Conservation (phyloP, 2,329 filamentous ascomycete species). For the Pseudocercospora musae region DNA sequence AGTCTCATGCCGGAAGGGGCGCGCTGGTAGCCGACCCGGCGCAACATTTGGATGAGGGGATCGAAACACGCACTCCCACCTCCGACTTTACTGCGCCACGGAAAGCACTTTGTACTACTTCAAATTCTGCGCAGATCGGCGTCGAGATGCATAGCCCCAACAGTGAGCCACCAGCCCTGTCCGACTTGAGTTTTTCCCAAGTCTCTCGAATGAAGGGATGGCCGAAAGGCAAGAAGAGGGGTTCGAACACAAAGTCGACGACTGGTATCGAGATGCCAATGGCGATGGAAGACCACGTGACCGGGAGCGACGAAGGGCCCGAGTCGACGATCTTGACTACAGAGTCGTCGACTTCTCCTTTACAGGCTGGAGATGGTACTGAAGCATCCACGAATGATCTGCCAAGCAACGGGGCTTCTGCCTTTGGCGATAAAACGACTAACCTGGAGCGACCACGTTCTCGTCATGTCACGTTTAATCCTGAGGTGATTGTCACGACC, state of each 20-base stretch:
- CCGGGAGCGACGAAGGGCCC: background rate
- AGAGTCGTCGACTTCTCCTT: background rate
- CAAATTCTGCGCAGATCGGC: background rate
- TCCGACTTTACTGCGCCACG: background rate
- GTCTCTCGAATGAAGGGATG: background rate
- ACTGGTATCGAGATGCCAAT: background rate
- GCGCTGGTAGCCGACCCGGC: background rate
- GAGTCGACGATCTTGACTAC: background rate
- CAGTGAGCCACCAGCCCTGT: background rate
- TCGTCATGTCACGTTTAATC: constrained; percentile 14
- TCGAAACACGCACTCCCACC: background rate
- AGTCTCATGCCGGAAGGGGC: background rate
- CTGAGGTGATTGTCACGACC: constrained; percentile 9
- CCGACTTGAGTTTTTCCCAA: background rate
- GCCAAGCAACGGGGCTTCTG: background rate
- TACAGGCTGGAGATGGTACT: background rate
- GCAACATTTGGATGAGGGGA: background rate
- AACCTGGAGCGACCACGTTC: background rate
- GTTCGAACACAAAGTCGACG: background rate
- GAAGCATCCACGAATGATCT: background rate
- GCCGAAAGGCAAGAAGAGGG: background rate
- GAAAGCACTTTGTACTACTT: background rate
- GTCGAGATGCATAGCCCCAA: background rate
- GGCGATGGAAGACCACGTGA: background rate
- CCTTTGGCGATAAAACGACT: background rate